Evolutionary conservation across 805 yeast species (phyloP), one percentile per base, ranked within the genome.

Genomic region (Cyberlindnera maclurae): DNA sequence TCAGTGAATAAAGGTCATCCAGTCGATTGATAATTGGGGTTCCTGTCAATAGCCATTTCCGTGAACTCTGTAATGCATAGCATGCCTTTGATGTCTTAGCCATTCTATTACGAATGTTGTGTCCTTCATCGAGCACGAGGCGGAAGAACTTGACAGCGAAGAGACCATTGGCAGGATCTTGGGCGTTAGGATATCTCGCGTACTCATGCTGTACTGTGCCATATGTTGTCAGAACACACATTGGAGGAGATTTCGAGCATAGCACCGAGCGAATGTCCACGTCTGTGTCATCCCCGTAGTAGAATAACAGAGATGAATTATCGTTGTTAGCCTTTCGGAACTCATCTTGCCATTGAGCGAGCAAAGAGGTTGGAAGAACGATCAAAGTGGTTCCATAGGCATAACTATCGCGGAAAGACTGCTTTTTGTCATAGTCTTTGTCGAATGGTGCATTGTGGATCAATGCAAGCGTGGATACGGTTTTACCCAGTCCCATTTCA

Each of bases 401-500:
- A 59, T 80, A 82, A 3, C 65, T 62, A 4, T 37, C 38, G 1
- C n/a, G 3, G 8, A 35, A 18, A 1, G 43, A 43, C 5, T 13
- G 20, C 3, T 15, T n/a, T 5, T 22, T 18, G 12, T 39, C 31
- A 33, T 27, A 52, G 1, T 48, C 44, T 12, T 55, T 40, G 51
- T 82, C 89, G 33, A 50, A 57, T 0, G 87, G 84, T 9, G 71
- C 78, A 0, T 85, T 70, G 40, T 82, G 75, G 11, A 89, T 68
- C 35, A 90, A 61, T 0, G 96, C 72, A 37, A 87, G 60, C 0
- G 95, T 77, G 1, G 95, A 82, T 17, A 89, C 82, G 0, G 97
- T 89, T 55, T 89, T 89, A 31, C 97, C 97, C 8, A 89, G 67
- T 0, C 97, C 97, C 97, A 89, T 89, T 58, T 89, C 97, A 63